A percentile compares a stretch with the other conserved stretches of the same genome.
These are phyloP conservation scores for Fraxinus quadrangulata DNA, from an alignment of 257 asterid genomes.

Conservation along the genomic window DNA sequence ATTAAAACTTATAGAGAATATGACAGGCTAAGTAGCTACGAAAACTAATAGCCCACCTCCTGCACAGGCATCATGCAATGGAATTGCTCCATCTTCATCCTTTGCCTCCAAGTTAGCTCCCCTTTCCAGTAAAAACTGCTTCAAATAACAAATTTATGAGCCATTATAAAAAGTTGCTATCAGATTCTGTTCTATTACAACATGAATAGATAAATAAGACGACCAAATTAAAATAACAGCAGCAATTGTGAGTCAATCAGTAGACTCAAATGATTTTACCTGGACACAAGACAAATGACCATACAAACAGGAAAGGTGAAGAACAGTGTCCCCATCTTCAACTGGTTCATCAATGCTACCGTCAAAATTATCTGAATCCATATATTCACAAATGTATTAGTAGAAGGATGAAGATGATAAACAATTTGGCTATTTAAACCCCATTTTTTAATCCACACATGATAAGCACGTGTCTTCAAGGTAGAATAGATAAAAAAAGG, in stretches of 20 bases:
- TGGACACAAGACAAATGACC: conserved; percentile 83
- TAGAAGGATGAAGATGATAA: not conserved
- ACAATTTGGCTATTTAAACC: not conserved
- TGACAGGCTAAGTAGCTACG: not conserved
- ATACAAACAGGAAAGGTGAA: conserved; percentile 82
- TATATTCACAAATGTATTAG: conserved; percentile 21
- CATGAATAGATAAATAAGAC: conserved; percentile 63
- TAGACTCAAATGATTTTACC: conserved; percentile 39
- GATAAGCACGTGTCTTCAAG: not conserved
- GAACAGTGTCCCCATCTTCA: conserved; percentile 96
- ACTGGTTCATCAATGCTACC: conserved; percentile 77
- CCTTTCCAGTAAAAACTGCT: conserved; percentile 70
- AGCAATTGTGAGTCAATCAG: conserved; percentile 13
- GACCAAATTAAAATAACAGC: not conserved
- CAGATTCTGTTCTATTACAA: conserved; percentile 36
- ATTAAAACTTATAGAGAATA: conserved; percentile 6
- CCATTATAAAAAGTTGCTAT: too few relatives aligned
- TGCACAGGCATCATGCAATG: conserved; percentile 92
- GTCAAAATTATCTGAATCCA: conserved; percentile 54
- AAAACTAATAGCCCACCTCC: conserved; percentile 51
- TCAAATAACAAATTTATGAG: not conserved
- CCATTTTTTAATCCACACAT: not conserved
- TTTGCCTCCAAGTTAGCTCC: conserved; percentile 71
- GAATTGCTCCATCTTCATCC: conserved; percentile 83
- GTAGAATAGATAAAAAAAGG: not conserved